phyloP scores from a whole-genome alignment of 495 filamentous ascomycete species.

The Neurospora tetraspora region DNA sequence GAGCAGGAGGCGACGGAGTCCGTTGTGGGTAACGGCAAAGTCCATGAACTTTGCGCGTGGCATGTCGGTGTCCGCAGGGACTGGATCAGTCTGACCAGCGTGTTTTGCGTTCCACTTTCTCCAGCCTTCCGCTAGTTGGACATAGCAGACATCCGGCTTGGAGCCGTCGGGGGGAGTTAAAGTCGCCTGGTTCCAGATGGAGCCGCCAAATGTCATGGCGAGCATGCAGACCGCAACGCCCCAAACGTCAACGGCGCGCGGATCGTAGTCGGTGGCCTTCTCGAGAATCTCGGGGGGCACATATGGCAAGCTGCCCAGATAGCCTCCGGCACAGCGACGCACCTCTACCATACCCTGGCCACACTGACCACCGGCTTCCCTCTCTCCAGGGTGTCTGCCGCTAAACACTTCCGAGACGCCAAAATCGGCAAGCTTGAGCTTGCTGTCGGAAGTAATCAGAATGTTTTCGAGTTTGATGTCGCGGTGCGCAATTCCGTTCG shows the following conservation, averaged over 20 bases:
- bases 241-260: conserved; percentile 69
- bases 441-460: conserved; percentile 55
- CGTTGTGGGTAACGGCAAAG: conserved; percentile 38
- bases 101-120: conserved; percentile 46
- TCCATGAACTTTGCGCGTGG: conserved; percentile 44
- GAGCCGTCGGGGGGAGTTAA: background rate
- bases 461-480: conserved; percentile 78
- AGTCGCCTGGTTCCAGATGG: conserved; percentile 52
- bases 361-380: conserved; percentile 52
- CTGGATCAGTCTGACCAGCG: conserved; percentile 31
- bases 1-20: conserved; percentile 53
- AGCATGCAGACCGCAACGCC: conserved; percentile 66
- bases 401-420: conserved; percentile 68
- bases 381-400: conserved; percentile 60
- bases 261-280: conserved; percentile 59
- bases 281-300: conserved; percentile 66
- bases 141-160: conserved; percentile 36
- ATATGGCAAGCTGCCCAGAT: conserved; percentile 68
- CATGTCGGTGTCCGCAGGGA: conserved; percentile 38
- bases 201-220: conserved; percentile 52
- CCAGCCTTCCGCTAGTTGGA: conserved; percentile 52
- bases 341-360: conserved; percentile 56
- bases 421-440: conserved; percentile 75
- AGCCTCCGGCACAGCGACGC: conserved; percentile 55
- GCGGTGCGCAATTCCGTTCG: conserved; percentile 65